Evolutionary conservation across 345 rosid species (phyloP), one percentile per base, ranked within the genome.

Genomic region (Sonneratia alba): DNA sequence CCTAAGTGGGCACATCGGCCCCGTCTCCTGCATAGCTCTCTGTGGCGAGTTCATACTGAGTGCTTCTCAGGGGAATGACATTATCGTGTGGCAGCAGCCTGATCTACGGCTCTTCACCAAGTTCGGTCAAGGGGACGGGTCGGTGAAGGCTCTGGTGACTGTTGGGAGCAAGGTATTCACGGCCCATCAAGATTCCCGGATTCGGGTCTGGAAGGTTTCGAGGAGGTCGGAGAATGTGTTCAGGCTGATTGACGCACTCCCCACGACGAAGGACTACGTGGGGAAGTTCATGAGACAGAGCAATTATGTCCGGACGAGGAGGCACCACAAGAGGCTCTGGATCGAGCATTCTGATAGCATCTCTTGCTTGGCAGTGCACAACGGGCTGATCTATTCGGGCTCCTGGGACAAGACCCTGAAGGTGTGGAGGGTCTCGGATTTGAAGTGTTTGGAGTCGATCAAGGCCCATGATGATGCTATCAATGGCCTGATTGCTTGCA

Each of bases 71-170:
- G 99, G 99, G 0, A 95, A 84, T 71, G 99, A 95, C 74, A 95
- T 95, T 21, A 95, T 95, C 48, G 99, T 91, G 6, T 95, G 99
- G 99, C 97, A 95, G 59, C 96, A 90, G 85, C 99, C 99, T 18
- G 99, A 95, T 77, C 77, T 95, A 83, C 85, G 85, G 81, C 67
- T 83, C 75, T 90, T 95, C 74, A 84, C 99, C 0, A 95, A 95
- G 80, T 95, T 95, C 15, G 99, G 99, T 21, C 88, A 88, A 56
- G 99, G 98, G 0, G 92, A 90, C 11, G 99, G 99, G 2, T 85
- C 96, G 7, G 93, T 95, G 16, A 95, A 95, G 75, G 92, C 99
- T 67, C 70, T 95, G 0, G 82, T 92, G 11, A 87, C 92, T 4
- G 86, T 85, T 0, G 88, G 89, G 12, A 86, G 82, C 40, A 85